These are phyloP conservation scores for Pythium myriotylum DNA, from an alignment of 352 stramenopile genomes.

Conservation along the genomic window DNA sequence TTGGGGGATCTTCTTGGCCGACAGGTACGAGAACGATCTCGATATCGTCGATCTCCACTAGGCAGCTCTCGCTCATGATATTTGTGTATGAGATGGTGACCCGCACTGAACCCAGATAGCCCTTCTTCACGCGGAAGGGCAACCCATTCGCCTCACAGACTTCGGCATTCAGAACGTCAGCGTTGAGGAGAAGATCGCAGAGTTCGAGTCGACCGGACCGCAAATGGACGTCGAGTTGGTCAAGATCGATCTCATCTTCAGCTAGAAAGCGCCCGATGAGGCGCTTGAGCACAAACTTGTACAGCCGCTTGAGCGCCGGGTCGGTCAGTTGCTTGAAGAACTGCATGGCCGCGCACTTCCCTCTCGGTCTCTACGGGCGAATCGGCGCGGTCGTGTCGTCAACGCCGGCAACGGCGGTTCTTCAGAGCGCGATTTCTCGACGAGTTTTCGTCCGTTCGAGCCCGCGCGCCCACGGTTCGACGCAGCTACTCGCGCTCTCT, in stretches of 20 bases:
- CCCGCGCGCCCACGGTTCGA: constrained; percentile 7
- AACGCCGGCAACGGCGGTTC: too few species aligned
- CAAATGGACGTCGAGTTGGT: constrained; percentile 86
- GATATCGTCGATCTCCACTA: constrained; percentile 88
- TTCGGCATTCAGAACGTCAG: constrained; percentile 78
- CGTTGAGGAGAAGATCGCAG: constrained; percentile 80
- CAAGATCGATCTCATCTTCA: constrained; percentile 80
- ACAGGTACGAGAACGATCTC: constrained; percentile 84
- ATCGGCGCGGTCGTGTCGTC: background rate
- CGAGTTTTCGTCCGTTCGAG: constrained; percentile 11
- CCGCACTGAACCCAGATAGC: constrained; percentile 82
- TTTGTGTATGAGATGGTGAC: constrained; percentile 87
- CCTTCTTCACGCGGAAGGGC: constrained; percentile 86
- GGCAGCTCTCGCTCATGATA: constrained; percentile 88
- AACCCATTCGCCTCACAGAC: constrained; percentile 66
- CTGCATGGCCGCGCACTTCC: constrained; percentile 45
- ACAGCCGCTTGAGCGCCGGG: constrained; percentile 87
- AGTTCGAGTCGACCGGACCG: constrained; percentile 76
- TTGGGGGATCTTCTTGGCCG: constrained; percentile 15
- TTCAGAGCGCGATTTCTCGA: background rate
- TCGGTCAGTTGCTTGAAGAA: constrained; percentile 90
- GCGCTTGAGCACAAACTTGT: constrained; percentile 92
- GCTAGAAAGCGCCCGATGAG: constrained; percentile 87
- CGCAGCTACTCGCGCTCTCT: background rate
- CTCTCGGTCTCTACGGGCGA: constrained; percentile 18